Conservation (phyloP, 345 rosid species). For the Zanthoxylum bungeanum region DNA sequence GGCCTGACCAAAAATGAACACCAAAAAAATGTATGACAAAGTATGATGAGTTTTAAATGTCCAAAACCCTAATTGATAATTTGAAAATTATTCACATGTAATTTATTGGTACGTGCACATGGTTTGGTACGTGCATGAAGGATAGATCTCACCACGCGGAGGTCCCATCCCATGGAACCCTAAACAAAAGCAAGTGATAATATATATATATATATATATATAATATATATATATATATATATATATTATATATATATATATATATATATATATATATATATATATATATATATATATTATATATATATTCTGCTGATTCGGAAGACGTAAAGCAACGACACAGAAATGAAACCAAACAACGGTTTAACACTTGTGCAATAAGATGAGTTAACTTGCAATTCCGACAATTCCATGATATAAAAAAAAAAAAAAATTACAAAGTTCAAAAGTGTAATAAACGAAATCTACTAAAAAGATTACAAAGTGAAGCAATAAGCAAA, state of each 20-base stretch:
- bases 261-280: too few relatives aligned
- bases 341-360: background rate
- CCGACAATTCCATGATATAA: conserved; percentile 52
- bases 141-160: background rate
- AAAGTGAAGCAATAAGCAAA: conserved; percentile 42
- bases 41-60: too few relatives aligned
- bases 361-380: background rate
- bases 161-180: background rate
- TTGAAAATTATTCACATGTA: too few relatives aligned
- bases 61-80: too few relatives aligned
- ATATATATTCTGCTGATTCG: background rate
- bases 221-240: too few relatives aligned
- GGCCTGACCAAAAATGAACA: too few relatives aligned
- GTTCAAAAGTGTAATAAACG: conserved; percentile 53
- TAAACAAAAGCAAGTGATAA: too few relatives aligned
- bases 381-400: conserved; percentile 17
- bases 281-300: too few relatives aligned
- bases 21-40: too few relatives aligned
- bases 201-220: too few relatives aligned
- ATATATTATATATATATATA: too few relatives aligned
- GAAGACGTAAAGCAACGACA: background rate
- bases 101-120: background rate
- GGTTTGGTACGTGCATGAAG: background rate
- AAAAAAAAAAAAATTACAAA: conserved; percentile 9
- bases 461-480: conserved; percentile 27